Evolutionary conservation across 1,139 yeast species (phyloP).

Genomic region (Arxiozyma bovina): DNA sequence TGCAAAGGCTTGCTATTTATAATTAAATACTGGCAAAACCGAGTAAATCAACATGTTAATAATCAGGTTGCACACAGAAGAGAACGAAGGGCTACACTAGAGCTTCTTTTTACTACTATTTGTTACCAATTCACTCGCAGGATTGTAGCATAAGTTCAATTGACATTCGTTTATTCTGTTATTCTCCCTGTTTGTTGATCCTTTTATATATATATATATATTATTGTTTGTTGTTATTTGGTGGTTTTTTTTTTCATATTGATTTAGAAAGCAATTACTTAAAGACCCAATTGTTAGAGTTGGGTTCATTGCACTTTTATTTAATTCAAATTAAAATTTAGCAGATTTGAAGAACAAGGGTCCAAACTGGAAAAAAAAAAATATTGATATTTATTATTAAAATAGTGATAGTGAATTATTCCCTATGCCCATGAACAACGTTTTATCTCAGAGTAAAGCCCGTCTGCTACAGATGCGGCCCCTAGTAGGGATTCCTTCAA

Average conservation of each 20-base stretch:
- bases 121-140: background rate
- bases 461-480: constrained; percentile 12
- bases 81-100: background rate
- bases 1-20: too few relatives aligned
- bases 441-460: constrained; percentile 16
- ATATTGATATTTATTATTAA: too few relatives aligned
- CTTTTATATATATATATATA: too few relatives aligned
- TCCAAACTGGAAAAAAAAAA: too few relatives aligned
- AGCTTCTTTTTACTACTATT: background rate
- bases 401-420: too few relatives aligned
- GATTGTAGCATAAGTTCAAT: background rate
- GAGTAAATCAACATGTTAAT: too few relatives aligned
- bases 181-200: background rate
- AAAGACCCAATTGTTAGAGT: background rate
- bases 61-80: background rate
- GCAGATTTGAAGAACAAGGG: background rate
- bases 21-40: too few relatives aligned
- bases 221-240: too few relatives aligned
- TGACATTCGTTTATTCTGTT: background rate
- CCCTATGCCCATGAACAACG: constrained; percentile 15
- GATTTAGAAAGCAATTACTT: too few relatives aligned
- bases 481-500: constrained; percentile 13
- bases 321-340: too few relatives aligned
- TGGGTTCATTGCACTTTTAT: background rate
- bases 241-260: too few relatives aligned